These are phyloP conservation scores for Didymella lethalis DNA, from an alignment of 2,329 filamentous ascomycete genomes.

Conservation along the genomic window DNA sequence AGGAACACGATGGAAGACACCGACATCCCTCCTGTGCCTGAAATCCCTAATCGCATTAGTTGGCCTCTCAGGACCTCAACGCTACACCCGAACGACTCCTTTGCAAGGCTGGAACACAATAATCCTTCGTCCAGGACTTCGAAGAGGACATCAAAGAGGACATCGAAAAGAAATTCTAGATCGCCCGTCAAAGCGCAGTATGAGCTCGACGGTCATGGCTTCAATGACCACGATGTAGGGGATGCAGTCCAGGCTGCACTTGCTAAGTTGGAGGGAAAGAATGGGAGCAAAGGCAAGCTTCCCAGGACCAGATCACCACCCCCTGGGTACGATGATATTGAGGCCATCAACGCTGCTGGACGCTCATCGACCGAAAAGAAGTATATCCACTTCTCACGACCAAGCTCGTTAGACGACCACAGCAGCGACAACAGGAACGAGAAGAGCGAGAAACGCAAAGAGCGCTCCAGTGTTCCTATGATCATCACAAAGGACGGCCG, in stretches of 20 bases:
- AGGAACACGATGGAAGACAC: conserved; percentile 26
- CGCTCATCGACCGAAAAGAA: conserved; percentile 11
- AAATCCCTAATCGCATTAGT: conserved; percentile 26
- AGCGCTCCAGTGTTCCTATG: conserved; percentile 11
- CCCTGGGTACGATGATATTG: conserved; percentile 10
- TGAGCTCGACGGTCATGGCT: conserved; percentile 29
- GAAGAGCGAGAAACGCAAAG: conserved; percentile 4
- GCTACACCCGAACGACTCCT: conserved; percentile 16
- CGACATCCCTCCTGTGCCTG: conserved; percentile 38
- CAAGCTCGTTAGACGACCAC: conserved; percentile 1
- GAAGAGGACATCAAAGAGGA: not conserved
- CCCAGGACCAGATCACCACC: conserved; percentile 14
- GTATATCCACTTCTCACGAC: conserved; percentile 18
- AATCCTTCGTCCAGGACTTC: conserved; percentile 8
- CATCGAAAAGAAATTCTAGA: conserved; percentile 11
- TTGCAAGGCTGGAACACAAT: conserved; percentile 24
- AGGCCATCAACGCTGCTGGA: conserved; percentile 14
- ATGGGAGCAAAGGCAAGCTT: conserved; percentile 14
- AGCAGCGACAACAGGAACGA: not conserved
- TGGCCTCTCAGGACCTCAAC: conserved; percentile 15
- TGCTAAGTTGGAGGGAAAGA: conserved; percentile 32
- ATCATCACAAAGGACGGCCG: conserved; percentile 19
- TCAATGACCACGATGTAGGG: conserved; percentile 31
- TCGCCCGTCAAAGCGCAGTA: conserved; percentile 19
- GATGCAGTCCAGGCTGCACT: conserved; percentile 32